These are phyloP conservation scores for Xylaria sp. DNA, from an alignment of 2,329 filamentous ascomycete genomes.

Conservation along the genomic window DNA sequence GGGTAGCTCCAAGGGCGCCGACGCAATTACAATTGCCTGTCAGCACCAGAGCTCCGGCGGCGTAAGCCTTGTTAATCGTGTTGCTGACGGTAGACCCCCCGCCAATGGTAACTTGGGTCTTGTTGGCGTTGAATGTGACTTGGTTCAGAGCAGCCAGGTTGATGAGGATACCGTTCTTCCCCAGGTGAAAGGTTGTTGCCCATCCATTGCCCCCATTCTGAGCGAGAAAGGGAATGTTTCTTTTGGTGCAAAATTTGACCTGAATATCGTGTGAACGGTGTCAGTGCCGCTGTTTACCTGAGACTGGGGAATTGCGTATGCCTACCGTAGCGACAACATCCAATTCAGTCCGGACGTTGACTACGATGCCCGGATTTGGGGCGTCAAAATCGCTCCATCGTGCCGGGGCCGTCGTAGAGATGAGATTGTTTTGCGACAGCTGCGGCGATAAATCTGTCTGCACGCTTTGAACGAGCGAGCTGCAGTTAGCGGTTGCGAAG, in stretches of 20 bases:
- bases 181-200: constrained; percentile 28
- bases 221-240: constrained; percentile 29
- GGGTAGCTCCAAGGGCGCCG: constrained; percentile 26
- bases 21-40: constrained; percentile 37
- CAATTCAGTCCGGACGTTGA: constrained; percentile 33
- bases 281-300: neutral
- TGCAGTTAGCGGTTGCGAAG: constrained; percentile 4
- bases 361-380: constrained; percentile 35
- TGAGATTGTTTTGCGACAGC: constrained; percentile 2
- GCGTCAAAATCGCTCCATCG: constrained; percentile 38
- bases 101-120: constrained; percentile 27
- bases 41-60: constrained; percentile 21
- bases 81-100: constrained; percentile 28
- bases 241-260: constrained; percentile 28
- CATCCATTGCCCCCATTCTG: constrained; percentile 35
- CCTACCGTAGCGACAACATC: constrained; percentile 34
- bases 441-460: constrained; percentile 1
- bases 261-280: neutral
- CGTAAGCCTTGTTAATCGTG: constrained; percentile 15
- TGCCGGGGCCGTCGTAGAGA: constrained; percentile 19
- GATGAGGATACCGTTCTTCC: constrained; percentile 27
- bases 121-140: constrained; percentile 30
- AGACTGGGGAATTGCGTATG: neutral
- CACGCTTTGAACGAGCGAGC: neutral
- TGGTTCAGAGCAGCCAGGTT: constrained; percentile 22